Percentiles rank a stretch among this genome's conserved stretches.
phyloP scores from a whole-genome alignment of 2,329 filamentous ascomycete species.

The Celoporthe dispersa region DNA sequence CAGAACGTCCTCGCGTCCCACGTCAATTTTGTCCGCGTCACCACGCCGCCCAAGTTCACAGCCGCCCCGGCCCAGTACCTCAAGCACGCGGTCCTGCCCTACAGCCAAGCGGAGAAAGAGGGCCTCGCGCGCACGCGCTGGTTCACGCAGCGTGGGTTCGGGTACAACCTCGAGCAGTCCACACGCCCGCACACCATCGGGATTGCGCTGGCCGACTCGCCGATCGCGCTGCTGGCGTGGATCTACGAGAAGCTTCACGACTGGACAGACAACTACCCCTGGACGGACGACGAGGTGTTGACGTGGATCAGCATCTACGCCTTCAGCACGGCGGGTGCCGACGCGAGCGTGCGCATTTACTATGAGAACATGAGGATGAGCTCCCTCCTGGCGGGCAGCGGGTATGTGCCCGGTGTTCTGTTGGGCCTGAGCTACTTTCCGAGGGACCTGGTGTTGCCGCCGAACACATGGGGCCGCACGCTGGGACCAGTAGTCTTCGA shows the following conservation, averaged over 20 bases:
- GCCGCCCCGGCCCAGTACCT: conserved; percentile 62
- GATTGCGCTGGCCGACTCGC: conserved; percentile 71
- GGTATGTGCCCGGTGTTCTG: conserved; percentile 31
- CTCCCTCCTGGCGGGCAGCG: not conserved
- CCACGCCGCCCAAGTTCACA: conserved; percentile 50
- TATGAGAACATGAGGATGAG: conserved; percentile 63
- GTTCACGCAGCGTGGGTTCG: conserved; percentile 61
- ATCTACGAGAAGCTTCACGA: conserved; percentile 80
- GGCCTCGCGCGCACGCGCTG: conserved; percentile 58
- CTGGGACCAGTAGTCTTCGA: conserved; percentile 65
- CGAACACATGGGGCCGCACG: conserved; percentile 60
- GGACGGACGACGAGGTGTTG: conserved; percentile 76
- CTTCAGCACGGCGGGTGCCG: conserved; percentile 71
- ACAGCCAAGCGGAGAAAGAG: conserved; percentile 53
- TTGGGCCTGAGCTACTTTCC: conserved; percentile 52
- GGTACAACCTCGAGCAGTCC: conserved; percentile 63
- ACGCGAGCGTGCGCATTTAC: conserved; percentile 71
- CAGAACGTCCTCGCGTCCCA: conserved; percentile 62
- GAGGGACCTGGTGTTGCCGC: conserved; percentile 58
- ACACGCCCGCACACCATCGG: conserved; percentile 76
- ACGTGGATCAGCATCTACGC: conserved; percentile 77
- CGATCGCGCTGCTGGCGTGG: conserved; percentile 74
- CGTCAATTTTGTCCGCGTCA: conserved; percentile 58
- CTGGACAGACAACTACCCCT: conserved; percentile 74
- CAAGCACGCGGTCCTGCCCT: conserved; percentile 58